A percentile compares a stretch with the other conserved stretches of the same genome.
Evolutionary conservation across 2,329 filamentous ascomycete species (phyloP).

Genomic region (Nemania serpens): DNA sequence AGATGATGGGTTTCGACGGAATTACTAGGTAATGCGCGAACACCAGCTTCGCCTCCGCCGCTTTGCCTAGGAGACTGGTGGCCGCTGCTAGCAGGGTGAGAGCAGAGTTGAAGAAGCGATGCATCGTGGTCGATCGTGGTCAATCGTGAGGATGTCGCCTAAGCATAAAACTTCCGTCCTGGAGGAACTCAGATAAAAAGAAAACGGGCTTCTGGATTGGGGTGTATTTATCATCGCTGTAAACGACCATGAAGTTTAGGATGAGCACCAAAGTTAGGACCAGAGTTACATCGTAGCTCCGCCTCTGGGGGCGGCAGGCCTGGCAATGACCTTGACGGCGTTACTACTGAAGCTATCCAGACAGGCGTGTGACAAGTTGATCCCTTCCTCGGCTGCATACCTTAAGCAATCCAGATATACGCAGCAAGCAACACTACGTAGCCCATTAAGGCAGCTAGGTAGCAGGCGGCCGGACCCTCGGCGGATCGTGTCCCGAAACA

Average conservation of each 20-base stretch:
- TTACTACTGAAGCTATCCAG: slow-evolving; percentile 16
- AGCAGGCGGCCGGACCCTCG: slow-evolving; percentile 11
- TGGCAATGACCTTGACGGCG: background rate
- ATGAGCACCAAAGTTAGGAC: background rate
- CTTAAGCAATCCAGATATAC: background rate
- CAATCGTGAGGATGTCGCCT: background rate
- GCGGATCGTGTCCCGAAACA: background rate
- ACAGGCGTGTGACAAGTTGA: background rate
- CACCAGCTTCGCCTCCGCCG: slow-evolving; percentile 35
- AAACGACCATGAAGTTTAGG: background rate
- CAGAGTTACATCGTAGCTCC: background rate
- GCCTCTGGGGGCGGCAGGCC: background rate
- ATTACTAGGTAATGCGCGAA: slow-evolving; percentile 40
- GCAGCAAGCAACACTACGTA: background rate
- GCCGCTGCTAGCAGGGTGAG: slow-evolving; percentile 29
- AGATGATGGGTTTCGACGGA: too few species aligned
- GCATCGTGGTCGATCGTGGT: too few species aligned
- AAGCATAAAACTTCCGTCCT: background rate
- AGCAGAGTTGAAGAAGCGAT: slow-evolving; percentile 23
- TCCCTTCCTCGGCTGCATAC: background rate
- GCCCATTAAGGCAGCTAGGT: slow-evolving; percentile 14
- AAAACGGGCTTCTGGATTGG: background rate
- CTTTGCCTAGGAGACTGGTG: slow-evolving; percentile 27
- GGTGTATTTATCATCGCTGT: slow-evolving; percentile 9
- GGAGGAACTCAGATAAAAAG: background rate